These are phyloP conservation scores for Aspergillus saccharolyticus DNA, from an alignment of 495 filamentous ascomycete species.

Conservation along the genomic window DNA sequence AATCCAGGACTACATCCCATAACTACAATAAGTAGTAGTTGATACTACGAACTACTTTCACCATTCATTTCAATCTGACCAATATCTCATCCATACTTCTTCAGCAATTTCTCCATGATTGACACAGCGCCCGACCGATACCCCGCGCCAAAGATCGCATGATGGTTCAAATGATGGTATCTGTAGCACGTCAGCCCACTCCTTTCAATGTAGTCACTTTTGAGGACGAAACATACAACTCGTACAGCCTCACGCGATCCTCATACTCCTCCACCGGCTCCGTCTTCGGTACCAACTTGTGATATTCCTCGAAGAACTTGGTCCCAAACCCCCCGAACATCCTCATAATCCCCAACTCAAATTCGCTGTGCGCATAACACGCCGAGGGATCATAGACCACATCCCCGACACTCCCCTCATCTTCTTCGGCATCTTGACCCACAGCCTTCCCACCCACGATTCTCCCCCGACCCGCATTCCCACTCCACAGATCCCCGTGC, in stretches of 20 bases:
- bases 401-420: slow-evolving; percentile 56
- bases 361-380: slow-evolving; percentile 83
- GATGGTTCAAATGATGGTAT: slow-evolving; percentile 88
- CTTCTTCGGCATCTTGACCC: slow-evolving; percentile 10
- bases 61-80: not conserved
- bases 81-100: slow-evolving; percentile 53
- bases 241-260: slow-evolving; percentile 74
- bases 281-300: slow-evolving; percentile 65
- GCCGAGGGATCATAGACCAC: slow-evolving; percentile 79
- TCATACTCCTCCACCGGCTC: slow-evolving; percentile 82
- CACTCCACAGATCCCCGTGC: slow-evolving; percentile 89
- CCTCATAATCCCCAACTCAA: slow-evolving; percentile 86
- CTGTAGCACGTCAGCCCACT: slow-evolving; percentile 31
- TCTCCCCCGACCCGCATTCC: slow-evolving; percentile 67
- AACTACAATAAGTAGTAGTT: too few relatives aligned
- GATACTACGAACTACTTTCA: too few relatives aligned
- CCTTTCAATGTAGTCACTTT: not conserved
- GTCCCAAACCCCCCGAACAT: slow-evolving; percentile 91
- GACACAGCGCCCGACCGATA: slow-evolving; percentile 68
- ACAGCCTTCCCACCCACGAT: slow-evolving; percentile 53
- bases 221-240: slow-evolving; percentile 57
- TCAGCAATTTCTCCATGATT: slow-evolving; percentile 66
- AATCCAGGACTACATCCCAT: not conserved
- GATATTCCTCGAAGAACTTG: slow-evolving; percentile 71
- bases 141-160: slow-evolving; percentile 74